Conservation (phyloP, 192 early-diverging fungal genomes). For the Rhizophagus sp. region DNA sequence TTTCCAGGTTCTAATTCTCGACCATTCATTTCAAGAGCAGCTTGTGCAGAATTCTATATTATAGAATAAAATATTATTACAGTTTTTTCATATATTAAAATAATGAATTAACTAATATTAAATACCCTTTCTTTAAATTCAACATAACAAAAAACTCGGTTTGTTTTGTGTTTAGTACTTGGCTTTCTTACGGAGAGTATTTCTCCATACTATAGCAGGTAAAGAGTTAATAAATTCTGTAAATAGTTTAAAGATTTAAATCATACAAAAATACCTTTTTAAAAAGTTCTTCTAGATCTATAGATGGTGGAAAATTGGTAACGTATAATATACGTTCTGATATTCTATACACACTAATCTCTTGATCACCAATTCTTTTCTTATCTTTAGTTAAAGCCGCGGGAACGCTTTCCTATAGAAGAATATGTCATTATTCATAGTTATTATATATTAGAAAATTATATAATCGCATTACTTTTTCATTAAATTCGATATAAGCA, state of each 20-base stretch:
- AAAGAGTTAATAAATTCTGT: not conserved
- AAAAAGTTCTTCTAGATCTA: conserved; percentile 6
- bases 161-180: not conserved
- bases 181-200: conserved; percentile 9
- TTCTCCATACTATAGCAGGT: conserved; percentile 2
- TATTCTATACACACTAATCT: conserved; percentile 9
- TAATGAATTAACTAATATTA: not conserved
- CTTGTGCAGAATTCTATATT: conserved; percentile 2
- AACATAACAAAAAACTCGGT: conserved; percentile 8
- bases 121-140: conserved; percentile 16
- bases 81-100: not conserved
- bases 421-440: not conserved
- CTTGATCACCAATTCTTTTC: conserved; percentile 14
- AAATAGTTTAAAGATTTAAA: not conserved
- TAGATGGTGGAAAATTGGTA: not conserved
- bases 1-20: not conserved
- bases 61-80: not conserved
- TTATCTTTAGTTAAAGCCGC: conserved; percentile 27
- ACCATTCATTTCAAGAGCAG: conserved; percentile 16
- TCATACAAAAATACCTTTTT: conserved; percentile 1
- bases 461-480: not conserved
- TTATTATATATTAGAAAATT: not conserved
- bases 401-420: conserved; percentile 1
- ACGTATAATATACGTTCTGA: conserved; percentile 9
- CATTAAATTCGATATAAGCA: conserved; percentile 19